Conservation (phyloP, 2,329 filamentous ascomycete species). For the Cadophora gregata region DNA sequence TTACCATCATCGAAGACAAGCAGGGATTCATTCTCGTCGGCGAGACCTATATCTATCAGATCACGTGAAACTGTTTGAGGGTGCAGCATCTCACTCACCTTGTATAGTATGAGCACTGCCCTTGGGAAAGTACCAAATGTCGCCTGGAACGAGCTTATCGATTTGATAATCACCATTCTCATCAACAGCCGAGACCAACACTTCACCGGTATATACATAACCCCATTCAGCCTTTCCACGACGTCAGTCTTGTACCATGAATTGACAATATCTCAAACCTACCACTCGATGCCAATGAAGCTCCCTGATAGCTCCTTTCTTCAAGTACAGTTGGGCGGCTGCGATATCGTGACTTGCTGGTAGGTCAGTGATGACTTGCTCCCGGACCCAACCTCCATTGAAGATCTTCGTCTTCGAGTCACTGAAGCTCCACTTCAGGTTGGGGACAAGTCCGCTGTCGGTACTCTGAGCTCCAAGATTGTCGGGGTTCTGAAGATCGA, state of each 20-base stretch:
- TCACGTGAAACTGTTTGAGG: background rate
- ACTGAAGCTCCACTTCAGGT: constrained; percentile 73
- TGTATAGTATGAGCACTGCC: constrained; percentile 68
- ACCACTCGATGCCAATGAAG: constrained; percentile 73
- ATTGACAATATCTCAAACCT: constrained; percentile 40
- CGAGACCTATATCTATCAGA: constrained; percentile 50
- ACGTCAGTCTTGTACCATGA: background rate
- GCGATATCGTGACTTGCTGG: constrained; percentile 70
- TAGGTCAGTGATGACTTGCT: constrained; percentile 71
- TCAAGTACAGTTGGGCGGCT: constrained; percentile 71
- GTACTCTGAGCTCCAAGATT: constrained; percentile 67
- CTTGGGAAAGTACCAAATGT: constrained; percentile 74
- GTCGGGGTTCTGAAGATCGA: constrained; percentile 68
- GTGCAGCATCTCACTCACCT: constrained; percentile 37
- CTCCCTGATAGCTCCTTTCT: constrained; percentile 69
- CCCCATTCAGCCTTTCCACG: constrained; percentile 66
- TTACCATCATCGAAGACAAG: constrained; percentile 67
- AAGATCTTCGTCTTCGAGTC: constrained; percentile 68
- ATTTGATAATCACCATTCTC: constrained; percentile 62
- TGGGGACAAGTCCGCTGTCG: constrained; percentile 67
- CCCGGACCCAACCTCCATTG: constrained; percentile 68
- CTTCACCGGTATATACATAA: constrained; percentile 62
- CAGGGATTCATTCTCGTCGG: constrained; percentile 71
- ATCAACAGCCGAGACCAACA: constrained; percentile 66
- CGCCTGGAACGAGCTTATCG: constrained; percentile 64